Conservation (phyloP, 306 rosid species). For the Sindora glabra region DNA sequence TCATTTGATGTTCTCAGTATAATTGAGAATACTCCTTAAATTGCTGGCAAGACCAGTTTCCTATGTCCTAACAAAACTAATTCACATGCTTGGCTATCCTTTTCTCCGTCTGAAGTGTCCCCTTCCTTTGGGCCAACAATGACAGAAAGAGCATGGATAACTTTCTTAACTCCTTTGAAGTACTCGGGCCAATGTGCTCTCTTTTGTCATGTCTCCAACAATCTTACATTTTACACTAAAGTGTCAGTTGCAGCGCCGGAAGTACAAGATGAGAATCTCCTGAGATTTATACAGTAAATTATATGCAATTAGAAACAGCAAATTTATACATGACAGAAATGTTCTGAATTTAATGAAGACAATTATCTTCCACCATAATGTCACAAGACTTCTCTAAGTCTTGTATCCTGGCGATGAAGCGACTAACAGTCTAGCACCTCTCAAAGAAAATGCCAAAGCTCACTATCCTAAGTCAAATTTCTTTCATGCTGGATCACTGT, state of each 20-base stretch:
- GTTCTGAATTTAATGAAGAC: neutral
- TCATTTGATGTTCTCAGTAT: neutral
- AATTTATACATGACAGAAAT: neutral
- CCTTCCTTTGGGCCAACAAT: constrained; percentile 99
- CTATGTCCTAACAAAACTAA: neutral
- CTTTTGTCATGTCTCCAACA: constrained; percentile 83
- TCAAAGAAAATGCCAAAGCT: neutral
- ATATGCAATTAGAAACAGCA: neutral
- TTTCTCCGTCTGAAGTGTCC: constrained; percentile 89
- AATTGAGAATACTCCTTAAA: neutral
- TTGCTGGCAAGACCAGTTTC: neutral
- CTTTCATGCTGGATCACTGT: neutral
- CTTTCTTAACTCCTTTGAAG: constrained; percentile 83
- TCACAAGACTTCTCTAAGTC: neutral
- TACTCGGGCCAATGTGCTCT: constrained; percentile 62
- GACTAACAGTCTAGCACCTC: constrained; percentile 3
- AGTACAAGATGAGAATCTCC: neutral
- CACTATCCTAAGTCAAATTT: neutral
- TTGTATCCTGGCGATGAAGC: neutral
- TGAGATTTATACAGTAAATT: neutral
- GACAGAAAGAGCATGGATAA: constrained; percentile 78
- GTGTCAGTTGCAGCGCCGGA: neutral
- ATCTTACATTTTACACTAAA: constrained; percentile 40
- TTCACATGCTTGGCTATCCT: constrained; percentile 76
- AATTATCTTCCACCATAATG: constrained; percentile 5